phyloP scores from a whole-genome alignment of 2,329 filamentous ascomycete genomes.

The Scytalidium lignicola region DNA sequence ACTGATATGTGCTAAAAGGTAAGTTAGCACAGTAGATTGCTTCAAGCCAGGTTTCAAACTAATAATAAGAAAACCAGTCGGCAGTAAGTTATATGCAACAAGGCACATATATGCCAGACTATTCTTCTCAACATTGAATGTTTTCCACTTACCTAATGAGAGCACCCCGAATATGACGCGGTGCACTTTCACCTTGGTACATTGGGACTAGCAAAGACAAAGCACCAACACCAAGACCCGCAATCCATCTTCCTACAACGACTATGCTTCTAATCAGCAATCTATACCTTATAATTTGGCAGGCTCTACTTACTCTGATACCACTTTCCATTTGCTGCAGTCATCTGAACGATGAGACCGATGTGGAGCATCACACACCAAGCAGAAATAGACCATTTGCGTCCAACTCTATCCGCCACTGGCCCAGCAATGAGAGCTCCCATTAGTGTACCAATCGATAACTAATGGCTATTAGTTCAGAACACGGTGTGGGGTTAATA shows the following conservation, averaged over 20 bases:
- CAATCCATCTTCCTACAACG: conserved; percentile 58
- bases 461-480: conserved; percentile 55
- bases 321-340: conserved; percentile 48
- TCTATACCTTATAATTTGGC: background rate
- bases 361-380: conserved; percentile 53
- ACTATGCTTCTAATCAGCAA: conserved; percentile 42
- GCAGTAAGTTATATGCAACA: too few relatives aligned
- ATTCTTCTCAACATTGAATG: too few relatives aligned
- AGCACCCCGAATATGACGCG: conserved; percentile 55
- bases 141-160: conserved; percentile 40
- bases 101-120: too few relatives aligned
- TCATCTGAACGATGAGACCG: conserved; percentile 62
- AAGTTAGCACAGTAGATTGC: background rate
- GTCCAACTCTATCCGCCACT: conserved; percentile 56
- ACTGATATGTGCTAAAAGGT: conserved; percentile 52
- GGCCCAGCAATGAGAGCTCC: conserved; percentile 69
- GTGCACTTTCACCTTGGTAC: conserved; percentile 60
- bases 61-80: too few relatives aligned
- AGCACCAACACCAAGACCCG: conserved; percentile 61
- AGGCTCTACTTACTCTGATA: conserved; percentile 10
- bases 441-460: conserved; percentile 75
- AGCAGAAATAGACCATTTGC: conserved; percentile 48
- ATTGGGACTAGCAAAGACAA: conserved; percentile 60
- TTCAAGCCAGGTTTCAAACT: background rate
- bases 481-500: conserved; percentile 30